These are phyloP conservation scores for Bisporella sp. DNA, from an alignment of 2,329 filamentous ascomycete species.

Conservation along the genomic window DNA sequence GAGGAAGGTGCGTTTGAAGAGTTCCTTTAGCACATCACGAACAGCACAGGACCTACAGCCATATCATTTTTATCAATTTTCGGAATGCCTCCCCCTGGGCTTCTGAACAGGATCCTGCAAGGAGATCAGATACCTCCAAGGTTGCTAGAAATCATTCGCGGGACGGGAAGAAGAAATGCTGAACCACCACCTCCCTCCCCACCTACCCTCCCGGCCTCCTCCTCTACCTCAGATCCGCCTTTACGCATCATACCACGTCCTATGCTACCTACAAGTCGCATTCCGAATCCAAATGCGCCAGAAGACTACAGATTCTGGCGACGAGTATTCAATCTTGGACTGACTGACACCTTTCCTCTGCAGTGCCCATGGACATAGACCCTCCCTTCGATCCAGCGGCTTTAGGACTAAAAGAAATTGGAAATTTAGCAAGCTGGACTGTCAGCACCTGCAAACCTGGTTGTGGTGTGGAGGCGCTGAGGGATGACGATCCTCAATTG, in stretches of 20 bases:
- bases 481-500: conserved; percentile 62
- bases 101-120: not conserved
- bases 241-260: not conserved
- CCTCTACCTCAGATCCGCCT: not conserved
- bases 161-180: not conserved
- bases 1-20: conserved; percentile 7
- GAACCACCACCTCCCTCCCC: not conserved
- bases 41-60: not conserved
- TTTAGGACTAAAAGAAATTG: conserved; percentile 69
- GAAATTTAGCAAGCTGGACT: conserved; percentile 75
- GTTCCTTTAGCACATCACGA: not conserved
- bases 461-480: conserved; percentile 69
- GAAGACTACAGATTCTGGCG: not conserved
- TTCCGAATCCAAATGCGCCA: not conserved
- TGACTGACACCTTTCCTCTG: conserved; percentile 5
- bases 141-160: not conserved
- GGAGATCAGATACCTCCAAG: not conserved
- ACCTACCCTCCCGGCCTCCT: too few species aligned
- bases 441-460: conserved; percentile 77
- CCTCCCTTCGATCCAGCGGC: conserved; percentile 42
- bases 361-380: conserved; percentile 27
- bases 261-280: not conserved
- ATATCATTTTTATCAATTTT: not conserved
- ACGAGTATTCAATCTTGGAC: not conserved
- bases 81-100: too few species aligned